phyloP scores from a whole-genome alignment of 1,139 yeast genomes.

The Zygosaccharomyces sapae region DNA sequence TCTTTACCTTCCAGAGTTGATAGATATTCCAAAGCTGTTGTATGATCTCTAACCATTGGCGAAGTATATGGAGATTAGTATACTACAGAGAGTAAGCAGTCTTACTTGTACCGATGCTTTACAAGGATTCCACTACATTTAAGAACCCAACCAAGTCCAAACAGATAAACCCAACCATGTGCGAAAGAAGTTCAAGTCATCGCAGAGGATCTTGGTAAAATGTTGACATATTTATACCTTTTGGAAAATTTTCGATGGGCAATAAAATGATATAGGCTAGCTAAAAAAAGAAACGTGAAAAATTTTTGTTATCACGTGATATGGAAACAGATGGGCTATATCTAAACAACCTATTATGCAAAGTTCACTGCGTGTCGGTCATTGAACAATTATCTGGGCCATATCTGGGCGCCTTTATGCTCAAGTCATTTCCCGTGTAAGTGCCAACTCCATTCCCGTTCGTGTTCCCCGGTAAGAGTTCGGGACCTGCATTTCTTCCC shows the following conservation, averaged over 20 bases:
- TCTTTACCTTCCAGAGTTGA: constrained; percentile 66
- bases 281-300: constrained; percentile 18
- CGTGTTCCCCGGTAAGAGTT: no score
- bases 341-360: no score
- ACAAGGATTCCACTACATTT: constrained; percentile 15
- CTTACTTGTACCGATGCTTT: constrained; percentile 3
- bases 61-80: constrained; percentile 5
- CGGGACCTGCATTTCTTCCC: no score
- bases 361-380: no score
- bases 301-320: constrained; percentile 9
- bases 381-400: no score
- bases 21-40: constrained; percentile 67
- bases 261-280: constrained; percentile 9
- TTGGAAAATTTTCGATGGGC: constrained; percentile 6
- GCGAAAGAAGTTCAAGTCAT: background rate
- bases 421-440: no score
- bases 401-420: no score
- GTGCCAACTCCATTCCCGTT: no score
- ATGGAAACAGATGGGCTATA: no score
- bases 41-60: constrained; percentile 42
- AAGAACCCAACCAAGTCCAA: constrained; percentile 14
- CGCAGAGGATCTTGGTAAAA: constrained; percentile 6
- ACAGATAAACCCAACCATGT: constrained; percentile 9
- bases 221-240: constrained; percentile 17
- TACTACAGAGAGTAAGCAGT: constrained; percentile 9